These are phyloP conservation scores for Novymonas esmeraldas DNA, from an alignment of 208 protist species.

Conservation along the genomic window DNA sequence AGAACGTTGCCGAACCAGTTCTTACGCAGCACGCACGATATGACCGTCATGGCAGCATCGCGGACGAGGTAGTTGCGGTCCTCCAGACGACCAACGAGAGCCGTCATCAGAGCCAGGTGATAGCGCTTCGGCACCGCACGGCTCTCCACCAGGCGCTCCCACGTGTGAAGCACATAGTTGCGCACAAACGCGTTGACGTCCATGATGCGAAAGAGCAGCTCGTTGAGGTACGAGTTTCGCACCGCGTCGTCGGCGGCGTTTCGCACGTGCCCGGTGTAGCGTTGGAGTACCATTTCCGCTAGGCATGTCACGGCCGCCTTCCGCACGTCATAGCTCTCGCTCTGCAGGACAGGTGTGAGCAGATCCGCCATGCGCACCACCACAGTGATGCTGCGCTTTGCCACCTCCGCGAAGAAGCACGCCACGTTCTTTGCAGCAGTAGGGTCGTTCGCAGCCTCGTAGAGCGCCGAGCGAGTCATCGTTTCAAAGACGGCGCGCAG, in stretches of 20 bases:
- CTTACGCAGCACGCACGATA: slow-evolving; percentile 63
- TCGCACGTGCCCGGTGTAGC: slow-evolving; percentile 62
- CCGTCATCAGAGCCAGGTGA: slow-evolving; percentile 66
- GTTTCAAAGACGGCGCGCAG: slow-evolving; percentile 64
- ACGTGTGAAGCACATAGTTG: slow-evolving; percentile 83
- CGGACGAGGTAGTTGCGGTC: slow-evolving; percentile 88
- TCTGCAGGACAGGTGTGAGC: slow-evolving; percentile 64
- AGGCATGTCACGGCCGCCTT: slow-evolving; percentile 85
- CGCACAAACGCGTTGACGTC: slow-evolving; percentile 90
- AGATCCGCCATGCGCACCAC: slow-evolving; percentile 62
- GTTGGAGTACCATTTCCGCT: slow-evolving; percentile 84
- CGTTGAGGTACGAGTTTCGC: slow-evolving; percentile 72
- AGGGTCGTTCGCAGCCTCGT: slow-evolving; percentile 53
- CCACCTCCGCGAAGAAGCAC: slow-evolving; percentile 78
- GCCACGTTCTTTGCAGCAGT: slow-evolving; percentile 77
- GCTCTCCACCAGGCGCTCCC: slow-evolving; percentile 73
- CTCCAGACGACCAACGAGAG: slow-evolving; percentile 73
- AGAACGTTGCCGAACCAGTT: slow-evolving; percentile 91
- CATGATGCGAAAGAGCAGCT: slow-evolving; percentile 86
- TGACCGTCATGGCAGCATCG: slow-evolving; percentile 79
- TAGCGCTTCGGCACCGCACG: slow-evolving; percentile 79
- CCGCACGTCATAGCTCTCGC: slow-evolving; percentile 87
- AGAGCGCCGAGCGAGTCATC: slow-evolving; percentile 61
- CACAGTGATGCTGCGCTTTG: slow-evolving; percentile 79
- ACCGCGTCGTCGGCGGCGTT: slow-evolving; percentile 43